A percentile compares a stretch with the other conserved stretches of the same genome.
These are phyloP conservation scores for Candida taoyuanica DNA, from an alignment of 805 yeast genomes.

Conservation along the genomic window DNA sequence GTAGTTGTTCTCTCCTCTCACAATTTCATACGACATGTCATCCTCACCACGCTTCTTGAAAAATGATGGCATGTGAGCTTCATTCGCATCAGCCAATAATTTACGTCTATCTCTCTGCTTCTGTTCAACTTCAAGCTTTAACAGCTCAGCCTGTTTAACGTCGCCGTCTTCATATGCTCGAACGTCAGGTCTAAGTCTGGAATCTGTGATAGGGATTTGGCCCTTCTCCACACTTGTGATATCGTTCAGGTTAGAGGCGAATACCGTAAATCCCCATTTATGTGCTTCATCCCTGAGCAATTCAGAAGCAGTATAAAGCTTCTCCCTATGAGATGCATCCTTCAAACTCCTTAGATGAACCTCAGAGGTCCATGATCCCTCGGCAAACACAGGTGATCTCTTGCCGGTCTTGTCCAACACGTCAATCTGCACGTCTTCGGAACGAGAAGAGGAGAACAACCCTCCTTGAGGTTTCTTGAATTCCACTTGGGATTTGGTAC, in stretches of 20 bases:
- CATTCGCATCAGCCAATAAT: slow-evolving; percentile 41
- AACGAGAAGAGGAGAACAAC: slow-evolving; percentile 72
- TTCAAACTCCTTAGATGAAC: slow-evolving; percentile 36
- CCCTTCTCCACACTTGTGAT: slow-evolving; percentile 67
- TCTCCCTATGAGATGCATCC: slow-evolving; percentile 28
- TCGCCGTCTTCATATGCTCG: slow-evolving; percentile 64
- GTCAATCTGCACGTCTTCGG: slow-evolving; percentile 56
- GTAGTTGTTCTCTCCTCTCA: slow-evolving; percentile 57
- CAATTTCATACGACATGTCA: slow-evolving; percentile 44
- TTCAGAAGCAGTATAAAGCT: slow-evolving; percentile 69
- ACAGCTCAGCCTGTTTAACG: slow-evolving; percentile 63
- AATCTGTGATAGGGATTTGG: slow-evolving; percentile 76
- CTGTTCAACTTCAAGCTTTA: slow-evolving; percentile 70
- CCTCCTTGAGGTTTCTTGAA: slow-evolving; percentile 60
- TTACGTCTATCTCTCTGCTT: slow-evolving; percentile 75
- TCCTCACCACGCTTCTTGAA: slow-evolving; percentile 39
- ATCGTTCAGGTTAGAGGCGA: slow-evolving; percentile 77
- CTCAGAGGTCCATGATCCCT: slow-evolving; percentile 84
- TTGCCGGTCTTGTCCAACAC: slow-evolving; percentile 20
- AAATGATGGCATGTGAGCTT: slow-evolving; percentile 53
- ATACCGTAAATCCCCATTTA: slow-evolving; percentile 83
- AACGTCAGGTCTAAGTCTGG: slow-evolving; percentile 87
- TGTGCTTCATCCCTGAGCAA: slow-evolving; percentile 52
- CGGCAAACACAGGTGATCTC: slow-evolving; percentile 20
- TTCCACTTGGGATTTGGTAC: slow-evolving; percentile 62